Conservation (phyloP, 371 early-diverging fungal genomes). For the Conidiobolus incongruus region DNA sequence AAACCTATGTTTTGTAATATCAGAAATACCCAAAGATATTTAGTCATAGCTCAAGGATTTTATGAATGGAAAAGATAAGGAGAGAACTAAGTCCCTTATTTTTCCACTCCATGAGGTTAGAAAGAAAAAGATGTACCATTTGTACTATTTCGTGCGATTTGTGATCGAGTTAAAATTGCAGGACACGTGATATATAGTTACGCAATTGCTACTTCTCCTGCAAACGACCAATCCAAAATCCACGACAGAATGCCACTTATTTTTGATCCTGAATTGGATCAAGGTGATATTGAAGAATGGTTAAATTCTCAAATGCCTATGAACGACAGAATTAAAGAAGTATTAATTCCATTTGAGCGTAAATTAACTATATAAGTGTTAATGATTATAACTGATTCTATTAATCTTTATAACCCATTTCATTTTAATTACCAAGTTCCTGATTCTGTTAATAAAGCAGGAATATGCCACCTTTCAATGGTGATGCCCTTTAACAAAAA, state of each 20-base stretch:
- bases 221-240: neutral
- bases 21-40: neutral
- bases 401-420: too few species aligned
- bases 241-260: conserved; percentile 4
- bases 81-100: conserved; percentile 1
- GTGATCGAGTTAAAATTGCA: neutral
- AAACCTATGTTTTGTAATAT: conserved; percentile 1
- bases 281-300: conserved; percentile 1
- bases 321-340: conserved; percentile 1
- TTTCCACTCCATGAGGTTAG: neutral
- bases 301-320: neutral
- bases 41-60: conserved; percentile 4
- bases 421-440: too few species aligned
- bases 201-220: conserved; percentile 1
- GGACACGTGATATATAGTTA: neutral
- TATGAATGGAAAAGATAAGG: conserved; percentile 4
- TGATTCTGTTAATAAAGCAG: too few species aligned
- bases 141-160: conserved; percentile 1
- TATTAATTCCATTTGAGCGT: neutral
- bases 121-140: neutral
- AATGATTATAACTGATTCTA: too few species aligned
- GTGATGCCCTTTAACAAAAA: too few species aligned
- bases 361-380: neutral
- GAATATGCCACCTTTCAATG: too few species aligned
- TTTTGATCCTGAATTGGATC: conserved; percentile 2